Evolutionary conservation across 2,329 filamentous ascomycete species (phyloP), one percentile per base, ranked within the genome.

Genomic region (Xylaria multiplex): DNA sequence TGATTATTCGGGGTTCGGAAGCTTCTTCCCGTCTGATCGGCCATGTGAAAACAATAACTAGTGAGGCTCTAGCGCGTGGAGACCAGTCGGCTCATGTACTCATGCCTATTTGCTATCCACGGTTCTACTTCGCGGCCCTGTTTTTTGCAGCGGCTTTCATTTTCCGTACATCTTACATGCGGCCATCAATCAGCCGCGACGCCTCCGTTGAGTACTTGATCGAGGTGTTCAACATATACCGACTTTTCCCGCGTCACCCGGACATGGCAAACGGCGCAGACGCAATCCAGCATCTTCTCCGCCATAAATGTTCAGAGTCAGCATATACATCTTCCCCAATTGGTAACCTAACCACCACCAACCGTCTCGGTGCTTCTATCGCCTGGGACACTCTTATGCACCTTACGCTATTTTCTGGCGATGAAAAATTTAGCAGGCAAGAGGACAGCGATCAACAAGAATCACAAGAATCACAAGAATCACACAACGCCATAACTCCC

Each of bases 291-390:
- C 58, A 35, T 52, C 24, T 69, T 24, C 24, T 67, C 22, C 45
- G 61, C 22, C 50, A 48, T 30, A 46, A 48, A n/a, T 37, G 27
- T 2, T 45, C 48, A 2, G 64, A 64, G 6, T 45, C 48, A 9
- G 30, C 53, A 16, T 52, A 40, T 11, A 7, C 50, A 19, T 27
- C 59, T 32, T 61, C 66, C 11, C 52, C 67, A 14, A 32, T 61
- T 1, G 50, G 53, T 13, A 37, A 54, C 7, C 43, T 69, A 2
- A 14, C 22, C 2, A 65, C 49, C 4, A 62, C 53, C 1, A 62
- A 69, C 32, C 61, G 67, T 3, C 61, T 69, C 9, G 67, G 67
- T 7, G 67, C 67, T 9, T 67, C 67, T 27, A 27, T 69, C n/a
- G 49, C 65, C n/a, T 63, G 64, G 59, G 66, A 68, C 37, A 68